Percentiles rank a stretch among this genome's conserved stretches.
Conservation (phyloP, 2,329 filamentous ascomycete species). For the Penicillium expansum region DNA sequence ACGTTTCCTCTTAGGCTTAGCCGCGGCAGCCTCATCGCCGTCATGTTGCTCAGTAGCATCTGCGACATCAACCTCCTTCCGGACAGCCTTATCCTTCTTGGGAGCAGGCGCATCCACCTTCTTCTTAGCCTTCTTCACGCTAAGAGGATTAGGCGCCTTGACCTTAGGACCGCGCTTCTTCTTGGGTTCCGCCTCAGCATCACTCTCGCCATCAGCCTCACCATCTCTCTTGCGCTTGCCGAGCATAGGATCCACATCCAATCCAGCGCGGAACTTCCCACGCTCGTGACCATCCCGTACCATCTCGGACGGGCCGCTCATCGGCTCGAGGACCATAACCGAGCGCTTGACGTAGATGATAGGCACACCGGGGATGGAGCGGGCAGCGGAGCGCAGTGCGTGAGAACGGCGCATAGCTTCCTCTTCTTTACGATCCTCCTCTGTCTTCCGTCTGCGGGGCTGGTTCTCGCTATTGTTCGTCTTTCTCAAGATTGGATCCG, state of each 20-base stretch:
- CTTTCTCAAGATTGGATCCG: constrained; percentile 35
- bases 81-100: constrained; percentile 17
- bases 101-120: constrained; percentile 23
- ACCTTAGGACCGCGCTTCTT: constrained; percentile 35
- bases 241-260: constrained; percentile 31
- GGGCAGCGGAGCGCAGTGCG: constrained; percentile 39
- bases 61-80: constrained; percentile 13
- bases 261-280: constrained; percentile 46
- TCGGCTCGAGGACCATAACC: constrained; percentile 51
- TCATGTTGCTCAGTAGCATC: constrained; percentile 21
- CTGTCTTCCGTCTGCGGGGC: constrained; percentile 33
- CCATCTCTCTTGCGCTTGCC: constrained; percentile 37
- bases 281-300: constrained; percentile 46
- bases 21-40: constrained; percentile 24
- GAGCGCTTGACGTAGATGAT: constrained; percentile 52
- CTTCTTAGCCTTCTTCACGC: constrained; percentile 49
- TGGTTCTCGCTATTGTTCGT: constrained; percentile 26
- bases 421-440: constrained; percentile 30
- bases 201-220: constrained; percentile 22
- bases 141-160: constrained; percentile 49
- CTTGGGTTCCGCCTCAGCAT: constrained; percentile 29
- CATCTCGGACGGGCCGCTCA: constrained; percentile 45
- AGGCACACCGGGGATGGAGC: constrained; percentile 48
- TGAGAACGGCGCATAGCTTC: constrained; percentile 32
- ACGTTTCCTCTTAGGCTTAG: constrained; percentile 37